Conservation (phyloP, 805 yeast genomes). For the Lipomyces kockii region DNA sequence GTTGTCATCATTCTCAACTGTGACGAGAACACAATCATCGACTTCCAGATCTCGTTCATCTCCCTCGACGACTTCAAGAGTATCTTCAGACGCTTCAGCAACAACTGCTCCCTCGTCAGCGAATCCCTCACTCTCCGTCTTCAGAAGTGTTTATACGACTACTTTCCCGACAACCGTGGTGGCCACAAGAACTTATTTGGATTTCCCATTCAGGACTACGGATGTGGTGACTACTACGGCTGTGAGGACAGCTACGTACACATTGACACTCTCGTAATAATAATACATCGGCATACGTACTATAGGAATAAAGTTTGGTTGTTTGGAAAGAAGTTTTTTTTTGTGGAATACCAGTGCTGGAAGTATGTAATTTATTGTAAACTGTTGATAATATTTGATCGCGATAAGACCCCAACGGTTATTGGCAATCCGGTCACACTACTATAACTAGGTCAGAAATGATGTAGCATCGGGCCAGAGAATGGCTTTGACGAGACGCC, state of each 20-base stretch:
- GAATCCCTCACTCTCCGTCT: not conserved
- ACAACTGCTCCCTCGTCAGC: not conserved
- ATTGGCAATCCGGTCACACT: too few relatives aligned
- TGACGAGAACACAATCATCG: not conserved
- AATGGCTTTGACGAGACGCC: too few relatives aligned
- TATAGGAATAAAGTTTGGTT: not conserved
- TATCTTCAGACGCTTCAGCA: not conserved
- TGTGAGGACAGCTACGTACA: not conserved
- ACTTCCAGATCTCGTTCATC: not conserved
- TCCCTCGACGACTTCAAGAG: not conserved
- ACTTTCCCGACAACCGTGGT: not conserved
- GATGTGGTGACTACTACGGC: not conserved
- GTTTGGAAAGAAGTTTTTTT: not conserved
- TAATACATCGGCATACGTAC: not conserved
- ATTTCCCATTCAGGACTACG: not conserved
- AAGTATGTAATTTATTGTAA: not conserved
- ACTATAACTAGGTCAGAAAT: too few relatives aligned
- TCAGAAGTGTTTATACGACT: not conserved
- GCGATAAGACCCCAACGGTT: not conserved
- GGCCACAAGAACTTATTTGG: not conserved
- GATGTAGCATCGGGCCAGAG: too few relatives aligned
- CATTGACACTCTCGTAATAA: not conserved
- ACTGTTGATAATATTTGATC: not conserved
- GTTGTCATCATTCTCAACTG: slow-evolving; percentile 2
- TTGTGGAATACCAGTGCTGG: not conserved